phyloP scores from a whole-genome alignment of 2,329 filamentous ascomycete genomes.

The Diaporthe destruens region DNA sequence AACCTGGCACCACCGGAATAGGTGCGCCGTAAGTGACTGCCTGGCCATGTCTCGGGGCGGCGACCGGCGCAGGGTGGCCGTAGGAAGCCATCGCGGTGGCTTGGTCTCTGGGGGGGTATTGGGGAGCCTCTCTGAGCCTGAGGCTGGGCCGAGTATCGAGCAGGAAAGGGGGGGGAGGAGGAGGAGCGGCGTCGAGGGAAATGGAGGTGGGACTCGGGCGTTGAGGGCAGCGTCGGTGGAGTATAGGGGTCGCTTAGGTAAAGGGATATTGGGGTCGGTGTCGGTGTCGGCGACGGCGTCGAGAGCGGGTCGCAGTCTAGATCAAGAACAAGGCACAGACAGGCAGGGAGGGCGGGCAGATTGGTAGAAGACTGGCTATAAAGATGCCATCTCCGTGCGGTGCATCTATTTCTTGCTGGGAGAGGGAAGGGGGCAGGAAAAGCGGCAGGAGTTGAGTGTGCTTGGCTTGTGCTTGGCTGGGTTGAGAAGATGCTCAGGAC shows the following conservation, averaged over 20 bases:
- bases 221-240: constrained; percentile 36
- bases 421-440: constrained; percentile 3
- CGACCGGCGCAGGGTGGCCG: constrained; percentile 53
- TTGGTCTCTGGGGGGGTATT: constrained; percentile 24
- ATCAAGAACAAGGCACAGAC: constrained; percentile 27
- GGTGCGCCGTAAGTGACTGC: constrained; percentile 59
- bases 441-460: constrained; percentile 1
- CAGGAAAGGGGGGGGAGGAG: constrained; percentile 19
- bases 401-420: constrained; percentile 26
- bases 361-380: constrained; percentile 31
- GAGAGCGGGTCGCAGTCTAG: constrained; percentile 36
- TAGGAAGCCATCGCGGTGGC: constrained; percentile 55
- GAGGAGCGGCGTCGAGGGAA: constrained; percentile 33
- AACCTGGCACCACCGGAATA: constrained; percentile 53
- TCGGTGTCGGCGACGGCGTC: constrained; percentile 37
- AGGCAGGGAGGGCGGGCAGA: neutral
- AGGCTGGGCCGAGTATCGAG: constrained; percentile 35
- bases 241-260: constrained; percentile 43
- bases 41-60: constrained; percentile 57
- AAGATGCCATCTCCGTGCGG: constrained; percentile 34
- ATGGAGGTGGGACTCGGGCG: constrained; percentile 31
- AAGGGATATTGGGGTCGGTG: constrained; percentile 31
- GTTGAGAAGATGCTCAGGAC: constrained; percentile 1
- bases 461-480: constrained; percentile 27
- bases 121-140: constrained; percentile 35